Conservation (phyloP, 352 stramenopile species). For the Globisporangium paddicum region DNA sequence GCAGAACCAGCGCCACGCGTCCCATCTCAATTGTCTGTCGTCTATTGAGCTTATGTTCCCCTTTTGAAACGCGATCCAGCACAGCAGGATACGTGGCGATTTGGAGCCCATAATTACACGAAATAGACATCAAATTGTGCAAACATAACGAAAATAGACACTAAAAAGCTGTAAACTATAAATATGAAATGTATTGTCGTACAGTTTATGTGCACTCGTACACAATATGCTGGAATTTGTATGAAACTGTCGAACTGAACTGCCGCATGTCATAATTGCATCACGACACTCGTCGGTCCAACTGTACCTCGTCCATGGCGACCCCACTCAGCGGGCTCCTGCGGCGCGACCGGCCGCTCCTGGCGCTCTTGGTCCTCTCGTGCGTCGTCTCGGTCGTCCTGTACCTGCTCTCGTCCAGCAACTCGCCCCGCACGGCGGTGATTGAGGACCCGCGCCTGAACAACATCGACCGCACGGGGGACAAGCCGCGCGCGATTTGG, state of each 20-base stretch:
- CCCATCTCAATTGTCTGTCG: constrained; percentile 6
- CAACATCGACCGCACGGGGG: constrained; percentile 27
- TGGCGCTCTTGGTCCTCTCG: constrained; percentile 5
- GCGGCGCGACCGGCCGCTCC: neutral
- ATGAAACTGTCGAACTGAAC: neutral
- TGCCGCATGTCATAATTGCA: neutral
- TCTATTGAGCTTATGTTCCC: neutral
- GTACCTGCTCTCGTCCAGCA: neutral
- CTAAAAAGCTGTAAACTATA: neutral
- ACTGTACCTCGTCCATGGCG: neutral
- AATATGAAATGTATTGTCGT: neutral
- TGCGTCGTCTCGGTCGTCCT: neutral
- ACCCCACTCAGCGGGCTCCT: neutral
- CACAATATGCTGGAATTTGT: neutral
- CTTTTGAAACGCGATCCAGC: constrained; percentile 10
- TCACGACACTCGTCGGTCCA: neutral
- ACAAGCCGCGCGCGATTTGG: constrained; percentile 37
- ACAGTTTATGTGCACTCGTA: neutral
- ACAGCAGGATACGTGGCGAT: constrained; percentile 10
- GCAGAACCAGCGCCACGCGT: constrained; percentile 10
- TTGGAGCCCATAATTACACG: neutral
- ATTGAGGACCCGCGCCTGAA: constrained; percentile 29
- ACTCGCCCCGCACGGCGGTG: neutral
- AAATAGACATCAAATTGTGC: neutral
- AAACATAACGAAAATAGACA: neutral